Percentiles rank a stretch among this genome's conserved stretches.
These are phyloP conservation scores for Coriolopsis trogii DNA, from an alignment of 1,284 basidiomycete species.

Conservation along the genomic window DNA sequence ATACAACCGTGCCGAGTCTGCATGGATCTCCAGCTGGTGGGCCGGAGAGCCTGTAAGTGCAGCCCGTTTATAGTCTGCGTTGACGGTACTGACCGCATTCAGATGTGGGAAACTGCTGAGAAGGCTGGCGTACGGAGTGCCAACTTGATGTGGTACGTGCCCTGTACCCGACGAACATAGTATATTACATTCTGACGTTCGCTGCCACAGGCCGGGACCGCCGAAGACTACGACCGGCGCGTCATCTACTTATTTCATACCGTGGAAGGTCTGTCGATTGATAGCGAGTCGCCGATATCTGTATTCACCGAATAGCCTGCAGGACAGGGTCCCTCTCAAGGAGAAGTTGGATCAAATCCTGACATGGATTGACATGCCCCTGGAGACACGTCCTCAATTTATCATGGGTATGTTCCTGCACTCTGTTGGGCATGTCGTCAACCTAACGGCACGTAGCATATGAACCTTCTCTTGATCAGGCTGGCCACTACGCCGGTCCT, in stretches of 20 bases:
- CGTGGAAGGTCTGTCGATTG: slow-evolving; percentile 57
- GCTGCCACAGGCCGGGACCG: slow-evolving; percentile 72
- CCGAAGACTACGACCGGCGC: slow-evolving; percentile 66
- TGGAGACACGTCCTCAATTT: slow-evolving; percentile 73
- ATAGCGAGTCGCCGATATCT: background rate
- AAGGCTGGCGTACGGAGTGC: slow-evolving; percentile 77
- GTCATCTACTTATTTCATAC: slow-evolving; percentile 74
- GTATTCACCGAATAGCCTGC: background rate
- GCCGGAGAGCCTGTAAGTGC: slow-evolving; percentile 80
- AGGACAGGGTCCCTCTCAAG: slow-evolving; percentile 65
- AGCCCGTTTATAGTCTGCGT: no score
- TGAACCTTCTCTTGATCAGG: slow-evolving; percentile 79
- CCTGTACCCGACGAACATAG: background rate
- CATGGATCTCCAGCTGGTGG: slow-evolving; percentile 82
- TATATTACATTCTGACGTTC: background rate
- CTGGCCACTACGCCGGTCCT: slow-evolving; percentile 81
- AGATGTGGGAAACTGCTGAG: slow-evolving; percentile 90
- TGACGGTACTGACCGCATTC: background rate
- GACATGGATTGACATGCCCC: slow-evolving; percentile 75
- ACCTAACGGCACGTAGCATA: slow-evolving; percentile 50
- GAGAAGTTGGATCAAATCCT: slow-evolving; percentile 78
- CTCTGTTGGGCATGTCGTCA: background rate
- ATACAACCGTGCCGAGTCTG: slow-evolving; percentile 64
- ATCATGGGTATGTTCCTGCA: slow-evolving; percentile 63
- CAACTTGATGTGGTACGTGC: slow-evolving; percentile 85